Conservation (phyloP, 805 yeast genomes). For the Myxozyma lipomycoides region DNA sequence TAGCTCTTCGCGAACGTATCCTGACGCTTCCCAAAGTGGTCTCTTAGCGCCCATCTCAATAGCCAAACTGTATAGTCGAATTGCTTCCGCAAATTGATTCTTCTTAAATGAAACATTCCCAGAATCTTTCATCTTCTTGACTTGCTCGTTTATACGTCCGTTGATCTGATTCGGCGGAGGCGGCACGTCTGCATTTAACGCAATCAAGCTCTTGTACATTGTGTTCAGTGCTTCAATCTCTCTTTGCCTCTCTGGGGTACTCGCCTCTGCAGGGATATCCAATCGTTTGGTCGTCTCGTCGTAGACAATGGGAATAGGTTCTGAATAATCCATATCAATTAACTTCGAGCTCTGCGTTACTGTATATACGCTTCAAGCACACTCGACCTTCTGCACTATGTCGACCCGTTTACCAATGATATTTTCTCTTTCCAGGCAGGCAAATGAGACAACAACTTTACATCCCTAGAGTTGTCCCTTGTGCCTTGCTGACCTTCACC, state of each 20-base stretch:
- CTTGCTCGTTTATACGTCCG: slow-evolving; percentile 34
- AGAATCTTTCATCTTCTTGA: slow-evolving; percentile 36
- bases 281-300: slow-evolving; percentile 24
- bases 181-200: slow-evolving; percentile 37
- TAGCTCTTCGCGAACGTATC: slow-evolving; percentile 37
- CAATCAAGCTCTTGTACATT: slow-evolving; percentile 34
- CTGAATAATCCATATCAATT: not conserved
- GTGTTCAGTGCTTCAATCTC: slow-evolving; percentile 34
- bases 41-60: slow-evolving; percentile 41
- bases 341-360: not conserved
- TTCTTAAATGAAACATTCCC: slow-evolving; percentile 35
- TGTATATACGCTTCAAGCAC: not conserved
- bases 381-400: no score
- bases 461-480: no score
- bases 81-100: slow-evolving; percentile 36
- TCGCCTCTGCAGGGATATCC: slow-evolving; percentile 6
- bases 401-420: no score
- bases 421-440: no score
- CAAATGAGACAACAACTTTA: no score
- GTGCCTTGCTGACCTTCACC: no score
- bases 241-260: slow-evolving; percentile 25
- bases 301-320: slow-evolving; percentile 3
- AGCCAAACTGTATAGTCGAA: slow-evolving; percentile 38
- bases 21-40: slow-evolving; percentile 41
- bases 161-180: slow-evolving; percentile 36